These are phyloP conservation scores for Paramecium pentaurelia DNA, from an alignment of 73 alveolate genomes.

Conservation along the genomic window DNA sequence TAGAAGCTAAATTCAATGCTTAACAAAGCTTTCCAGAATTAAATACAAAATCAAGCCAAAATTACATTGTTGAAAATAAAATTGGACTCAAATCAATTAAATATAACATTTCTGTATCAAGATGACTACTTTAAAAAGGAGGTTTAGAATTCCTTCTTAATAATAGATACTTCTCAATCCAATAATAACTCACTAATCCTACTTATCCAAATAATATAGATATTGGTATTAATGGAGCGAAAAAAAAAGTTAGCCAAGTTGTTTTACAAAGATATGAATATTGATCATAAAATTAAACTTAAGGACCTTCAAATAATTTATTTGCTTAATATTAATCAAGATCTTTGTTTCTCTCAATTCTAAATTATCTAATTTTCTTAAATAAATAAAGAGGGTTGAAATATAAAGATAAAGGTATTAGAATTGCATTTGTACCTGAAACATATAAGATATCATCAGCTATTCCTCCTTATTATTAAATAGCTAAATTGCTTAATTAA, in stretches of 20 bases:
- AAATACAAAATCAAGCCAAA: not conserved
- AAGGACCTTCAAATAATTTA: conserved; percentile 3
- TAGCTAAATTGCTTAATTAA: not conserved
- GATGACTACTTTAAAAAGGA: not conserved
- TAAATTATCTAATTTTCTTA: not conserved
- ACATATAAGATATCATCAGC: not conserved
- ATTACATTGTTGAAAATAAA: not conserved
- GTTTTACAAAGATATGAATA: not conserved
- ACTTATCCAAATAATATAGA: not conserved
- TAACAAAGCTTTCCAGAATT: not conserved
- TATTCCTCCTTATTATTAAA: not conserved
- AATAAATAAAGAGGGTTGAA: not conserved
- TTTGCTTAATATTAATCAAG: not conserved
- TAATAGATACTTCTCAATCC: conserved; percentile 17
- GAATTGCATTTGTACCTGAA: not conserved
- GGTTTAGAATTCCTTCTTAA: not conserved
- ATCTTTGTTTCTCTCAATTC: not conserved
- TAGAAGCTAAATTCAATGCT: not conserved
- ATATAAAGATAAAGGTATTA: not conserved
- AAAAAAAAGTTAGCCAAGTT: not conserved
- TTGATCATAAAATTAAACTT: not conserved
- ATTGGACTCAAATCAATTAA: conserved; percentile 1
- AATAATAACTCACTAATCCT: not conserved
- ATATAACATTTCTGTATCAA: not conserved
- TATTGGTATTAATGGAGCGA: not conserved